Conservation (phyloP, 192 early-diverging fungal genomes). For the Umbelopsis vinacea region DNA sequence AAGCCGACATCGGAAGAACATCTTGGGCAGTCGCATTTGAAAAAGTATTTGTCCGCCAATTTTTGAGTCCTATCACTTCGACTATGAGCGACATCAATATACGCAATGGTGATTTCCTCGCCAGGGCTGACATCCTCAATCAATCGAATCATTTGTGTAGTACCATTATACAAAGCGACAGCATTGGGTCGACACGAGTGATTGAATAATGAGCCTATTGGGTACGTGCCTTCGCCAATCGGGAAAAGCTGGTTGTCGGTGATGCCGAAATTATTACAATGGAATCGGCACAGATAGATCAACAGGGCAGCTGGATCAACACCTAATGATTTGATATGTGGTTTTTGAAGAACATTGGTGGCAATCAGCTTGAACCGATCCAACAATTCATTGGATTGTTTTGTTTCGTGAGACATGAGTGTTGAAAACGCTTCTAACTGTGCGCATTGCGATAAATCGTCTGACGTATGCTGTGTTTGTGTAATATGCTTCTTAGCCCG, state of each 20-base stretch:
- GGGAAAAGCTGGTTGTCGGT: slow-evolving; percentile 64
- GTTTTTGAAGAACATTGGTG: slow-evolving; percentile 34
- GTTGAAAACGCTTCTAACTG: slow-evolving; percentile 47
- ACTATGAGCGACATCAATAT: slow-evolving; percentile 57
- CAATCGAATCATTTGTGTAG: slow-evolving; percentile 51
- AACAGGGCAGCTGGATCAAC: slow-evolving; percentile 39
- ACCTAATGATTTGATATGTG: slow-evolving; percentile 21
- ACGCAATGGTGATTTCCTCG: slow-evolving; percentile 59
- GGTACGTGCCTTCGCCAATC: slow-evolving; percentile 66
- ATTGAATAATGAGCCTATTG: slow-evolving; percentile 65
- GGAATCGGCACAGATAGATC: slow-evolving; percentile 59
- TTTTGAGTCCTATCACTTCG: slow-evolving; percentile 23
- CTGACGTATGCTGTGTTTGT: background rate
- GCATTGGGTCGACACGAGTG: slow-evolving; percentile 73
- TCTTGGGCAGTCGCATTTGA: slow-evolving; percentile 29
- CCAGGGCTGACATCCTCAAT: slow-evolving; percentile 57
- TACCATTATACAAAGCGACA: slow-evolving; percentile 57
- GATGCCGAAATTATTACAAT: slow-evolving; percentile 68
- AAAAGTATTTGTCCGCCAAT: slow-evolving; percentile 22
- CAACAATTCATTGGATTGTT: slow-evolving; percentile 31
- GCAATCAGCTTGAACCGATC: slow-evolving; percentile 40
- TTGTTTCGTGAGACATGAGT: slow-evolving; percentile 44
- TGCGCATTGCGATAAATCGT: background rate
- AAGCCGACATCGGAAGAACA: slow-evolving; percentile 18
- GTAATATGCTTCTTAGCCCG: slow-evolving; percentile 22